phyloP scores from a whole-genome alignment of 208 protist species.

The Lotmaria passim region DNA sequence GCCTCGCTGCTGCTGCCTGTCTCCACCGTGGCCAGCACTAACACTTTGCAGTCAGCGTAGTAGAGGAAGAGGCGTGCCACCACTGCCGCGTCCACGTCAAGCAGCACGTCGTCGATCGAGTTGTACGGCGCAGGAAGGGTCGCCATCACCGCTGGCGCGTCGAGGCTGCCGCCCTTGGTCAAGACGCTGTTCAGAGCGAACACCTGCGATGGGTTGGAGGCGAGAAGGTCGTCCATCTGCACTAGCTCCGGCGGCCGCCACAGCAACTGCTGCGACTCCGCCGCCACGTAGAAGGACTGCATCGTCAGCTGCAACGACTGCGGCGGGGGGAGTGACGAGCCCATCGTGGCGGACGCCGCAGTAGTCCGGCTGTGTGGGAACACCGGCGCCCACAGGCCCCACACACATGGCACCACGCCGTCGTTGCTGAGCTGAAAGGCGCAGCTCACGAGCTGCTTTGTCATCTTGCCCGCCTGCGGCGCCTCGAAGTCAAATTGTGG shows the following conservation, averaged over 20 bases:
- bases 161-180: background rate
- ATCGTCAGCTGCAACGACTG: slow-evolving; percentile 38
- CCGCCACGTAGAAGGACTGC: slow-evolving; percentile 46
- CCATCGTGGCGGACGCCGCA: background rate
- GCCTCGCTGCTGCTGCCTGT: slow-evolving; percentile 18
- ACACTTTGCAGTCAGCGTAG: slow-evolving; percentile 49
- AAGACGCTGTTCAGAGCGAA: slow-evolving; percentile 37
- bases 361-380: background rate
- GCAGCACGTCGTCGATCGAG: slow-evolving; percentile 24
- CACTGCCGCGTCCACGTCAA: slow-evolving; percentile 30
- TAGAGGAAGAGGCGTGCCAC: slow-evolving; percentile 50
- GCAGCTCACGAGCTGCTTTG: slow-evolving; percentile 39
- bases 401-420: slow-evolving; percentile 45
- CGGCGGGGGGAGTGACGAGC: slow-evolving; percentile 3
- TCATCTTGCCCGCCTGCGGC: slow-evolving; percentile 1
- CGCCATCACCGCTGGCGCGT: background rate
- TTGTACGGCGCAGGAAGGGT: slow-evolving; percentile 11
- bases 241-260: slow-evolving; percentile 46
- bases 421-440: slow-evolving; percentile 58
- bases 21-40: slow-evolving; percentile 45
- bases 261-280: slow-evolving; percentile 34
- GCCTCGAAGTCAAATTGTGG: slow-evolving; percentile 35
- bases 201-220: slow-evolving; percentile 43
- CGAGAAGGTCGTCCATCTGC: slow-evolving; percentile 32
- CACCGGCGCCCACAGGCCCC: slow-evolving; percentile 41